Conservation (phyloP, 129 eudicot genomes). For the Centella asiatica region DNA sequence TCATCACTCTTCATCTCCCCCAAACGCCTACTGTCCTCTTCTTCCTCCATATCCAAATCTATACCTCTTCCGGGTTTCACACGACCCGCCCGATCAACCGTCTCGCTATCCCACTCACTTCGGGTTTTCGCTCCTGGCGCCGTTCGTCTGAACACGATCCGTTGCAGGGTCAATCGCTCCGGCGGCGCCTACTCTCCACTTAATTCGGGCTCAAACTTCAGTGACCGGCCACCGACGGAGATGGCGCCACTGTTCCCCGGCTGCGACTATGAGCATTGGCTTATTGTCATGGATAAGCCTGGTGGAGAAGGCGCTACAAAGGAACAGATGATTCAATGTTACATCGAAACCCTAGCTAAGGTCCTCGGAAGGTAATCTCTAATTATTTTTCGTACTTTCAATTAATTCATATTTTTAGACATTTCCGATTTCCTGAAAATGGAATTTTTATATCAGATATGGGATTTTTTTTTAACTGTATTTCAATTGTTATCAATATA, state of each 20-base stretch:
- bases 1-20: slow-evolving; percentile 18
- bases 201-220: slow-evolving; percentile 63
- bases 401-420: too few relatives aligned
- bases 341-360: slow-evolving; percentile 73
- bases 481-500: too few relatives aligned
- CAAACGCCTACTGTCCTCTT: slow-evolving; percentile 40
- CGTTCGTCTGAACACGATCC: slow-evolving; percentile 35
- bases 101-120: slow-evolving; percentile 44
- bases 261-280: slow-evolving; percentile 96
- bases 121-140: slow-evolving; percentile 20
- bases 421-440: too few relatives aligned
- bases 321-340: slow-evolving; percentile 86
- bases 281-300: slow-evolving; percentile 95
- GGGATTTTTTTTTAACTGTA: too few relatives aligned
- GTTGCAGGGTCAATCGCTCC: slow-evolving; percentile 69
- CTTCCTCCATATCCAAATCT: slow-evolving; percentile 31
- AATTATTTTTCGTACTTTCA: too few relatives aligned
- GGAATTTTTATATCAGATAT: too few relatives aligned
- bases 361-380: slow-evolving; percentile 67
- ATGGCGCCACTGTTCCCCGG: slow-evolving; percentile 98
- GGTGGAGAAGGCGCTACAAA: slow-evolving; percentile 90
- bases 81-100: slow-evolving; percentile 29
- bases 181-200: slow-evolving; percentile 89
- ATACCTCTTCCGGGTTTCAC: slow-evolving; percentile 43
- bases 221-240: slow-evolving; percentile 96